Base-by-base conservation (phyloP, 1,284 basidiomycete species). In the Blastosporella zonata region DNA sequence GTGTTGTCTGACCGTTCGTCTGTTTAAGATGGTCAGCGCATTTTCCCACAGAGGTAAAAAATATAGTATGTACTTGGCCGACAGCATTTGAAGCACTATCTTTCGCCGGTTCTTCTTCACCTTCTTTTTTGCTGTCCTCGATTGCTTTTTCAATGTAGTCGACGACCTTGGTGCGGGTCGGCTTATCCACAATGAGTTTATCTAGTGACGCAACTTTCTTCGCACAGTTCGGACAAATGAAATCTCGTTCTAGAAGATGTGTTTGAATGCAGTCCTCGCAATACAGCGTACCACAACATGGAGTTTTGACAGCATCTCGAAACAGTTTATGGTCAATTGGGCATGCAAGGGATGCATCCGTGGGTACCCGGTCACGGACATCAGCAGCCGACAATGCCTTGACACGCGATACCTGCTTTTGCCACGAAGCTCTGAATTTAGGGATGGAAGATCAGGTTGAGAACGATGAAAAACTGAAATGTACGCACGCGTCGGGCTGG, bases 201-300 rank as follows among this genome's bases (percentile, higher is more conserved):
- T 95, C 93, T 59, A 97, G 71, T 43, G 87, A 90, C 9, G 84
- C 74, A 54, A 97, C 82, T 71, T 89, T 93, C 67, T 85, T 86
- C 57, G 83, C 79, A 67, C 95, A 97, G 53, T 84, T 82, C 10
- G 91, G 93, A 68, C 94, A 97, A 50, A 87, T 74, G 68, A 97
- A 96, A 69, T 95, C 93, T 67, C 91, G 84, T 66, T 97, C 93
- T 54, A 95, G 79, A 44, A 97, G 75, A 68, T 93, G 79, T 33
- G 87, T 91, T 66, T 93, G 87, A 54, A 97, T 89, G 71, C 93
- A 97, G 65, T 97, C 93, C 69, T 97, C 93, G 74, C 94, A 97
- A 69, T 89, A 97, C n/a, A 79, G 65, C 36, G 85, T 89, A 58
- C 80, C 79, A 73, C 94, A 97, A 68, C 94, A 97, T 2, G 94